phyloP scores from a whole-genome alignment of 768 basidiomycete species.

The Amanita pallidorosea region DNA sequence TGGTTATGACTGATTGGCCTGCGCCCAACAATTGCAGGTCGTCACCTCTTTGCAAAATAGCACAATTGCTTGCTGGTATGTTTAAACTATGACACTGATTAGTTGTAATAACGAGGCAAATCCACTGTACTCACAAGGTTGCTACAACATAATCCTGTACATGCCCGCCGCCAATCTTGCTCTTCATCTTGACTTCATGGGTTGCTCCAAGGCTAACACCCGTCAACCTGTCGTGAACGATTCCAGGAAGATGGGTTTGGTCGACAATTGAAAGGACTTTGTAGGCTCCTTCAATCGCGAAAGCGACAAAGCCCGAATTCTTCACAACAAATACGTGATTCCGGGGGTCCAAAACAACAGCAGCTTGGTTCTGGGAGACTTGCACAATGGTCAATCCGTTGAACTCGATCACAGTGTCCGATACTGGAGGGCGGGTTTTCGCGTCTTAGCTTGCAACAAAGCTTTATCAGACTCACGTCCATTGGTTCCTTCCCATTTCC shows the following conservation, averaged over 20 bases:
- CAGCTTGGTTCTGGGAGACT: conserved; percentile 75
- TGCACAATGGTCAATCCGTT: conserved; percentile 77
- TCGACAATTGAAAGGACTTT: conserved; percentile 74
- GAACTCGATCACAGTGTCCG: conserved; percentile 75
- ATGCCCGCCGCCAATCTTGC: conserved; percentile 29
- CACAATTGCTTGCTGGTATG: conserved; percentile 82
- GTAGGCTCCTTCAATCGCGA: conserved; percentile 70
- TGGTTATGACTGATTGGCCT: conserved; percentile 78
- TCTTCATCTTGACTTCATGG: conserved; percentile 74
- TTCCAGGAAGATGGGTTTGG: conserved; percentile 62
- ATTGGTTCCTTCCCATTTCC: conserved; percentile 57
- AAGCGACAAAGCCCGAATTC: conserved; percentile 70
- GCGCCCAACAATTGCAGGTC: conserved; percentile 70
- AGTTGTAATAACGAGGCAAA: background rate
- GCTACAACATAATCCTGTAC: conserved; percentile 68
- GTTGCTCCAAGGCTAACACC: conserved; percentile 55
- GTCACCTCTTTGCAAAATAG: conserved; percentile 73
- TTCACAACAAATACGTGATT: conserved; percentile 76
- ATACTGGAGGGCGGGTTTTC: conserved; percentile 34
- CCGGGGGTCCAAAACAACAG: conserved; percentile 68
- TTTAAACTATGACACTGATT: conserved; percentile 39
- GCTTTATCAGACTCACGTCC: conserved; percentile 38
- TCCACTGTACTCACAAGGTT: conserved; percentile 43
- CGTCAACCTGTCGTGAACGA: conserved; percentile 54
- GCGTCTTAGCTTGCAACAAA: background rate